Evolutionary conservation across 2,329 filamentous ascomycete species (phyloP), one percentile per base, ranked within the genome.

Genomic region (Fusarium siculi): DNA sequence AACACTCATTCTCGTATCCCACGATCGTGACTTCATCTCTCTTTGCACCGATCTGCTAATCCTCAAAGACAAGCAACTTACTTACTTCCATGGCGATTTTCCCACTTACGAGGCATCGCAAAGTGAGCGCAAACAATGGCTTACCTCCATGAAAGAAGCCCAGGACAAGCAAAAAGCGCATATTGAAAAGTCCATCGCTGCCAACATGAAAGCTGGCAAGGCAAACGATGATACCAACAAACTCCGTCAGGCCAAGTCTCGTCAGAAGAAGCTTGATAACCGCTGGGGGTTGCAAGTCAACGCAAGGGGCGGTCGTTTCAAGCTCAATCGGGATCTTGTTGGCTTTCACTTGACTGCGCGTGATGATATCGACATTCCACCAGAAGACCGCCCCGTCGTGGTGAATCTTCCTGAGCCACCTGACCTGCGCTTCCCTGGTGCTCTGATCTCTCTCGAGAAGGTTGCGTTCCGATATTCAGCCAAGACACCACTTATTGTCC

Each of bases 211-310:
- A 73, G 89, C 92, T 25, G 94, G 93, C 11, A 93, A 92, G 79
- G 90, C 91, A 53, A 92, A 91, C 32, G 93, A 94, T 36, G 94
- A 97, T 77, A 92, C 95, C 75, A 96, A 96, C 79, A 95, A 95
- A 79, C 86, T 97, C 6, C 90, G 93, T n/a, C 93, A 95, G 84
- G 94, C 93, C 8, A 95, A 95, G 71, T 93, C 92, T 9, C 87
- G 93, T 2, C 93, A 95, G 82, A 96, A 95, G 85, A 95, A 94
- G 79, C 86, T 97, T 2, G 93, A 97, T 63, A 92, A 96, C 62
- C 87, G 93, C 10, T 93, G 91, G 90, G 94, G 94, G 0, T 81
- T 97, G 75, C 88, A 95, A 77, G 91, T 94, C 44, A 92, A 85
- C 71, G 89, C 90, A 11, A 91, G 87, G 57, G 94, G 94, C 3